phyloP scores from a whole-genome alignment of 805 yeast species.

The Metschnikowia lochheadii region DNA sequence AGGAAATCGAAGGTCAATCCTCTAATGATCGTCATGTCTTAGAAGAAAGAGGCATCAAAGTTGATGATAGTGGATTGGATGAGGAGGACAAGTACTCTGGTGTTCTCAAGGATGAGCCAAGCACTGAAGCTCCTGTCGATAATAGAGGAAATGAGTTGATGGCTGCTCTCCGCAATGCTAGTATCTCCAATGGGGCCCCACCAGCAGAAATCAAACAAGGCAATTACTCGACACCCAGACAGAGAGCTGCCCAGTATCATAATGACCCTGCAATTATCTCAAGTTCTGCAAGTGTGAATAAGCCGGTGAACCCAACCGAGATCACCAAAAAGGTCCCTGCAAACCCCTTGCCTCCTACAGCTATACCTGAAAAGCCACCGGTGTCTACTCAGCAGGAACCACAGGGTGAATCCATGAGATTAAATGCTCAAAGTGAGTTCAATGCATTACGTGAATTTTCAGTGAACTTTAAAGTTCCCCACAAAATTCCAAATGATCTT shows the following conservation, averaged over 20 bases:
- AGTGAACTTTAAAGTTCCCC: conserved; percentile 73
- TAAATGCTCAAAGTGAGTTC: conserved; percentile 57
- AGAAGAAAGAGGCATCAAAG: conserved; percentile 79
- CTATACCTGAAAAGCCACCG: conserved; percentile 10
- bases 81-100: conserved; percentile 97
- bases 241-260: conserved; percentile 47
- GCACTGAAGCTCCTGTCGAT: conserved; percentile 30
- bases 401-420: conserved; percentile 37
- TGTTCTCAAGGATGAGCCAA: conserved; percentile 28
- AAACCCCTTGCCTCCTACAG: conserved; percentile 14
- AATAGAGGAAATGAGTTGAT: conserved; percentile 52
- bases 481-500: conserved; percentile 54
- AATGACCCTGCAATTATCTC: conserved; percentile 67
- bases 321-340: not conserved
- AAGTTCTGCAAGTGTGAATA: conserved; percentile 38
- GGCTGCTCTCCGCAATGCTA: conserved; percentile 41
- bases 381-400: conserved; percentile 4
- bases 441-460: conserved; percentile 74
- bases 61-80: conserved; percentile 84
- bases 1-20: conserved; percentile 68
- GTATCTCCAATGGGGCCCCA: conserved; percentile 19
- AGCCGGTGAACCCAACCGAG: conserved; percentile 12
- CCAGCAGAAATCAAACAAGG: conserved; percentile 24
- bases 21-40: conserved; percentile 77
- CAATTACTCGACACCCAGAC: conserved; percentile 54